These are phyloP conservation scores for Herpetospermum pedunculosum DNA, from an alignment of 306 rosid genomes.

Conservation along the genomic window DNA sequence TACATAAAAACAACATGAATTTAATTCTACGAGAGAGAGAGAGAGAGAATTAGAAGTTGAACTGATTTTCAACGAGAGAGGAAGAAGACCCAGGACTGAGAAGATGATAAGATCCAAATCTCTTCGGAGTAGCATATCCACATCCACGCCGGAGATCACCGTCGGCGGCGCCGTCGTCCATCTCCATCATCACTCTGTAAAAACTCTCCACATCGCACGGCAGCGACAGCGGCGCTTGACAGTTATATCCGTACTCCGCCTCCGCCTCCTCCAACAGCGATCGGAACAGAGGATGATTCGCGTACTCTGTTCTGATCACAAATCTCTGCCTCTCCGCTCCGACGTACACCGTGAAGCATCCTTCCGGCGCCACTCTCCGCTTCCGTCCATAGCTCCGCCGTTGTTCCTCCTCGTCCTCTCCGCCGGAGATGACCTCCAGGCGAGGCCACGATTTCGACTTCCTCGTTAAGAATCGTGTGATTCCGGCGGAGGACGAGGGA, in stretches of 20 bases:
- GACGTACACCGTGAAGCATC: constrained; percentile 77
- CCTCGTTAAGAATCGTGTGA: constrained; percentile 1
- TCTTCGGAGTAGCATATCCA: constrained; percentile 25
- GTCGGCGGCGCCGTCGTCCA: constrained; percentile 30
- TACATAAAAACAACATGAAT: not conserved
- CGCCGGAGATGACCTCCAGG: not conserved
- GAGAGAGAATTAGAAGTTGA: constrained; percentile 5
- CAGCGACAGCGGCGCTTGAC: constrained; percentile 60
- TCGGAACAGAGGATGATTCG: constrained; percentile 72
- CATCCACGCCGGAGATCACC: constrained; percentile 25
- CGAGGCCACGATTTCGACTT: constrained; percentile 50
- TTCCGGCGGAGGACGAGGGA: not conserved
- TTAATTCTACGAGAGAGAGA: too few relatives aligned
- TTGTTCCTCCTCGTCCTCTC: not conserved
- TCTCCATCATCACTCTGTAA: constrained; percentile 48
- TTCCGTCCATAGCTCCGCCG: constrained; percentile 1
- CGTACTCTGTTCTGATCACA: constrained; percentile 47
- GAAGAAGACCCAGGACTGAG: constrained; percentile 33
- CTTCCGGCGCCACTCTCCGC: constrained; percentile 32
- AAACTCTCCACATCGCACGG: constrained; percentile 71
- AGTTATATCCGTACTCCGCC: constrained; percentile 55
- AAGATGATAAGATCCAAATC: constrained; percentile 29
- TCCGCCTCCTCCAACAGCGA: constrained; percentile 77
- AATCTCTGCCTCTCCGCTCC: constrained; percentile 62
- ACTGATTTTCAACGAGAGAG: constrained; percentile 26